Base-by-base conservation (phyloP, 2,329 filamentous ascomycete species). In the Phaeosphaeriaceae sp. region DNA sequence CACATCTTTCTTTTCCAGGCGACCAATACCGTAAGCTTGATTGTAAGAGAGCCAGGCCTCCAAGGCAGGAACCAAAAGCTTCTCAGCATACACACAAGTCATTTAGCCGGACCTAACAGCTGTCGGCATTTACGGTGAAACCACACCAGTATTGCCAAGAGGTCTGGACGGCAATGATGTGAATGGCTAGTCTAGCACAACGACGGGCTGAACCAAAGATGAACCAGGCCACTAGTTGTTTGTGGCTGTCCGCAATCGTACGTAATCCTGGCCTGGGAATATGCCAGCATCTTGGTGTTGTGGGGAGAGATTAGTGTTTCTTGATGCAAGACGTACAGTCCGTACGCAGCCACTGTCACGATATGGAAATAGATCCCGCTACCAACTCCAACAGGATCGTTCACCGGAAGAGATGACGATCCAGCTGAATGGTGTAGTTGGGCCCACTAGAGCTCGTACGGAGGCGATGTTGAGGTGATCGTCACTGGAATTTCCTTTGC, bases 61-160 rank as follows among this genome's bases (percentile, higher is more conserved):
- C 36, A 29, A 30, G 4, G 15, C 37, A 13, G 28, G 26, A 23
- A 43, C 41, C 37, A 23, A 15, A 28, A 34, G 37, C 42, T 28
- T 43, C 28, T 21, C 48, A 28, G 40, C 40, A 41, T 42, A 41
- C 20, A 46, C 30, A 16, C 20, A 37, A 33, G 36, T 46, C n/a
- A 37, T 49, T 57, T 42, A 57, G 21, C 51, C 48, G 42, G 42
- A 18, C 35, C 9, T 17, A 3, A 21, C 26, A 29, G 26, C 15
- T 15, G 13, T 34, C 29, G 18, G 12, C 12, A 26, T 11, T n/a
- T 34, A 21, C 29, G 15, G 12, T 8, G 7, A 9, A 34, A 17
- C 23, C 4, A 30, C 5, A 9, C 38, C 38, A 26, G 16, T 32
- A 41, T 30, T 16, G 32, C 32, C 33, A 33, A 8, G 15, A n/a